A percentile compares a stretch with the other conserved stretches of the same genome.
Conservation (phyloP, 768 basidiomycete species). For the Tephrocybe rancida region DNA sequence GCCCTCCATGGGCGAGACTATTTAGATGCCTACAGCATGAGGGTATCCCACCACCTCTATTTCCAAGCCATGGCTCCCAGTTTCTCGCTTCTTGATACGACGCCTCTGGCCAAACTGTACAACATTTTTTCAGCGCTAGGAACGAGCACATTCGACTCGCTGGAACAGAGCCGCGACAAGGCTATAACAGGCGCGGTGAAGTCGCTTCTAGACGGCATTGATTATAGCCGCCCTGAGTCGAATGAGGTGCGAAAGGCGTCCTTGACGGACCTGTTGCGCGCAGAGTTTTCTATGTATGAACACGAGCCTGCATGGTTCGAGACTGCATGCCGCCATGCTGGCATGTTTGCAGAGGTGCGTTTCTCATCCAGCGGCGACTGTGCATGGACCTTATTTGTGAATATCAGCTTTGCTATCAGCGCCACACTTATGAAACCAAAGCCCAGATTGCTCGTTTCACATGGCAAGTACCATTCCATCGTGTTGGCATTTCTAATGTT, state of each 20-base stretch:
- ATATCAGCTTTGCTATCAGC: neutral
- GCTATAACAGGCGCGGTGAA: neutral
- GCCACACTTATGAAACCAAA: neutral
- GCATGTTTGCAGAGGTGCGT: neutral
- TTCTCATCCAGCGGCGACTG: neutral
- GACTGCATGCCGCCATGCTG: neutral
- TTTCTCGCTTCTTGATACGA: too few species aligned
- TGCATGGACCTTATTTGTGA: neutral
- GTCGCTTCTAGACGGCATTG: neutral
- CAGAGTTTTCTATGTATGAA: neutral
- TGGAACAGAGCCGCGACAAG: neutral
- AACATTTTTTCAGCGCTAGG: too few species aligned
- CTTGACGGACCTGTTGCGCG: neutral
- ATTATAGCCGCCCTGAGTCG: neutral
- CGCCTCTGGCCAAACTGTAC: too few species aligned
- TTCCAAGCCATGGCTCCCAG: too few species aligned
- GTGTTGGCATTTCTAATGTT: neutral
- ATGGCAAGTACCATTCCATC: neutral
- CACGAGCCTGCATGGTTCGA: neutral
- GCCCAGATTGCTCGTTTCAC: slow-evolving; percentile 1
- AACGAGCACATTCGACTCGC: too few species aligned
- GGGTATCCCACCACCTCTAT: too few species aligned
- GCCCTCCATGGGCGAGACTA: too few species aligned
- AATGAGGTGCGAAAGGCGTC: neutral
- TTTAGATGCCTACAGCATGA: too few species aligned